Base-by-base conservation (phyloP, 2,329 filamentous ascomycete genomes). In the Hypoxylon sp. region DNA sequence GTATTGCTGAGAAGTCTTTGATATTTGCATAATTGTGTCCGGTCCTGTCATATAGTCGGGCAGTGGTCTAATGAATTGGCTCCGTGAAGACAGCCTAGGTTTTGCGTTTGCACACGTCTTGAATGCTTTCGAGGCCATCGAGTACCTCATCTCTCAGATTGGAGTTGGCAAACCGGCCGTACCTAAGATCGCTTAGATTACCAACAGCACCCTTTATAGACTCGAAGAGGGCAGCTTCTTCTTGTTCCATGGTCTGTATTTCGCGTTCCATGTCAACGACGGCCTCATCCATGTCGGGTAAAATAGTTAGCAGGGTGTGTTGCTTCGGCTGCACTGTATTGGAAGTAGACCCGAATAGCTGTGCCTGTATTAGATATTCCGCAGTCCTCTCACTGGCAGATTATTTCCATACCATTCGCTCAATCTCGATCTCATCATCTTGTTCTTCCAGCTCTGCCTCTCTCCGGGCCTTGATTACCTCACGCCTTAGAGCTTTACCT, bases 181-280 rank as follows among this genome's bases (percentile, higher is more conserved):
- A 94, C 47, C 91, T 88, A 57, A 97, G 82, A 77, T 96, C 92
- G 76, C 92, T 96, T 74, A 97, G 80, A 49, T 86, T 87, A 30
- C 90, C 90, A 15, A 95, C 85, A 0, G 85, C 89, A 58, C 87
- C 83, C 67, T 84, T 84, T 53, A 95, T 84, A 10, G 87, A 85
- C 3, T 84, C 80, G 5, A 91, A 76, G 2, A 93, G 79, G 1
- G 76, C 75, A 0, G 82, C 81, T 55, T 90, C 87, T 68, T 94
- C 89, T 32, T 84, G 80, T 69, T 92, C 86, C 4, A 94, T 80
- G 39, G 80, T 81, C 60, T 82, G 80, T 57, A 94, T 87, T 72
- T 95, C 90, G 19, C 82, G 82, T 72, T 93, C 87, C 26, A 97
- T 79, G 62, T 87, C 86, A 15, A 80, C 77, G 41, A 85, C 84